These are phyloP conservation scores for Yamadazyma laniorum DNA, from an alignment of 805 yeast species.

Conservation along the genomic window DNA sequence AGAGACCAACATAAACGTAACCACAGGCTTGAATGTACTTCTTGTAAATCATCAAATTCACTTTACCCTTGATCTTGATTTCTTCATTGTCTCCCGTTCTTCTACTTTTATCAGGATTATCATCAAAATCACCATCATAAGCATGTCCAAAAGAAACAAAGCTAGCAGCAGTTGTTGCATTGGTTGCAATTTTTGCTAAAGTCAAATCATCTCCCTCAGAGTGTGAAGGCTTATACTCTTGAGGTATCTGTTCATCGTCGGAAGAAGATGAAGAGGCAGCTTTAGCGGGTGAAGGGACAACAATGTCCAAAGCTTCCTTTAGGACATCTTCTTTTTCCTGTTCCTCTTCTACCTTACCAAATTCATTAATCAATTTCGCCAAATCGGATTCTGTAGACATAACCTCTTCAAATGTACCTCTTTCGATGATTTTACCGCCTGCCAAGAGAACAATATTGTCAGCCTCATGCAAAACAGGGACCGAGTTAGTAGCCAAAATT, in stretches of 20 bases:
- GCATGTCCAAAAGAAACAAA: conserved; percentile 33
- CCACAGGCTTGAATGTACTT: conserved; percentile 35
- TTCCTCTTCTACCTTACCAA: conserved; percentile 21
- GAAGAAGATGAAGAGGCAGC: conserved; percentile 19
- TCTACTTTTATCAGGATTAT: conserved; percentile 6
- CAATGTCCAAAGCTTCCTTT: conserved; percentile 4
- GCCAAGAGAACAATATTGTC: conserved; percentile 31
- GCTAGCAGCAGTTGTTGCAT: conserved; percentile 24
- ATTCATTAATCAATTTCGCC: conserved; percentile 30
- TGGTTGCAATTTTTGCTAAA: conserved; percentile 11
- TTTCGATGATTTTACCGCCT: conserved; percentile 29
- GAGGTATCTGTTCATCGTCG: conserved; percentile 16
- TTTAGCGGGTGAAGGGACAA: conserved; percentile 10
- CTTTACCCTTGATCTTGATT: conserved; percentile 32
- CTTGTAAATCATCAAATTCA: conserved; percentile 26
- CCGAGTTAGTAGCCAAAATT: conserved; percentile 40
- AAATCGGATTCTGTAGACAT: conserved; percentile 38
- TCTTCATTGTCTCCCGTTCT: conserved; percentile 21
- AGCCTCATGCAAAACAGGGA: conserved; percentile 35
- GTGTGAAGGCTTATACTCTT: not conserved
- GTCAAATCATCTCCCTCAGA: conserved; percentile 15
- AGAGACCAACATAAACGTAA: conserved; percentile 23
- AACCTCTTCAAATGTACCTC: conserved; percentile 50
- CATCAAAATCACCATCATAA: conserved; percentile 29
- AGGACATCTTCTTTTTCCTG: conserved; percentile 15